Evolutionary conservation across 345 rosid genomes (phyloP).

Genomic region (Populus alba): DNA sequence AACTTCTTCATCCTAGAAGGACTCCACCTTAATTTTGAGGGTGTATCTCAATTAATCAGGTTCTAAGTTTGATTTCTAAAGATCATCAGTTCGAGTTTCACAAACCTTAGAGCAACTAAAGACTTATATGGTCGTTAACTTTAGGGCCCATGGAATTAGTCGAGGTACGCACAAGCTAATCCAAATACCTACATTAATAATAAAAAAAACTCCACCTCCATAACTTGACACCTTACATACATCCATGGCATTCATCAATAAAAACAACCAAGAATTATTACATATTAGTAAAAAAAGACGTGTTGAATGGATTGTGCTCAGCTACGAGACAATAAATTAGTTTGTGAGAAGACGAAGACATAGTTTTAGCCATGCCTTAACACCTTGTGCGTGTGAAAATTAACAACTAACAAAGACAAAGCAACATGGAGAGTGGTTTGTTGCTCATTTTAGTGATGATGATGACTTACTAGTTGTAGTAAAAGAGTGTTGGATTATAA

Average conservation of each 20-base stretch:
- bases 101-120: no score
- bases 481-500: not conserved
- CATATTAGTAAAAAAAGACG: constrained; percentile 34
- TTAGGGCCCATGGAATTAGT: no score
- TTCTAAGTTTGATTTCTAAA: no score
- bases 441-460: not conserved
- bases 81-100: no score
- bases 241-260: not conserved
- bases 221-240: constrained; percentile 82
- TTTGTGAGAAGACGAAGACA: constrained; percentile 27
- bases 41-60: no score
- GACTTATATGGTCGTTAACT: no score
- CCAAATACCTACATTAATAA: no score
- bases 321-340: constrained; percentile 68
- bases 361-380: constrained; percentile 19
- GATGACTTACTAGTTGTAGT: no score
- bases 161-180: no score
- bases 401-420: not conserved
- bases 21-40: constrained; percentile 49
- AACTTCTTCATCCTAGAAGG: constrained; percentile 72
- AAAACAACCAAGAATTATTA: no score
- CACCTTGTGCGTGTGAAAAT: constrained; percentile 7
- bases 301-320: constrained; percentile 89
- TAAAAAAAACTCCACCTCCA: constrained; percentile 68
- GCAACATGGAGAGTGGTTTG: not conserved